Base-by-base conservation (phyloP, 768 basidiomycete genomes). In the Mycena maculata region DNA sequence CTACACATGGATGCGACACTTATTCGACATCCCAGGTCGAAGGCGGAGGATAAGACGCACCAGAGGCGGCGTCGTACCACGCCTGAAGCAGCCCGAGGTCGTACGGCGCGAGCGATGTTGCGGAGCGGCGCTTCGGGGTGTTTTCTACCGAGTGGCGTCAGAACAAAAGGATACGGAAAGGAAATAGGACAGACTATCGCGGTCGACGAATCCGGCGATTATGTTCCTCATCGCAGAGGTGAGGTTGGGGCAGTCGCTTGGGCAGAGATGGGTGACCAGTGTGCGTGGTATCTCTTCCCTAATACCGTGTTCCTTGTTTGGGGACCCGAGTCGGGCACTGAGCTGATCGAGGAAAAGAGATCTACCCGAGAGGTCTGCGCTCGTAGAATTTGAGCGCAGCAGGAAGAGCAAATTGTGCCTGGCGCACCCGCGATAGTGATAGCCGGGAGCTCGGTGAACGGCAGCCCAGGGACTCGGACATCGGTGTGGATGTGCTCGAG, bases 11-110 rank as follows among this genome's bases (percentile, higher is more conserved):
- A 42, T 28, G 50, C 42, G 16, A 5, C 20, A 13, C n/a, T n/a
- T n/a, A n/a, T n/a, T n/a, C n/a, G n/a, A n/a, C n/a, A n/a, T n/a
- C n/a, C n/a, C n/a, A n/a, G n/a, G 28, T 22, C 9, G 27, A 7
- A 3, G 7, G 13, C 23, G 27, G 9, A 10, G 42, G 30, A 25
- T 31, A 49, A 25, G 42, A 65, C 30, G 50, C 53, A 58, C 59
- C 61, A 28, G 55, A 44, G 30, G 84, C 67, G 18, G 83, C 80
- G 31, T 80, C 74, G 68, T 90, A 89, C 91, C 91, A 93, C 15
- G 83, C 83, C 50, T 81, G 77, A 11, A 94, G 83, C 25, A 87
- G 75, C 54, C 79, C 80, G 41, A 94, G 86, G 73, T 94, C 91
- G 71, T 87, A 87, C 41, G 76, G 82, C 4, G 90, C 88, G 31